Percentiles rank a stretch among this genome's conserved stretches.
Evolutionary conservation across 345 rosid species (phyloP).

Genomic region (Moricandia moricandioides): DNA sequence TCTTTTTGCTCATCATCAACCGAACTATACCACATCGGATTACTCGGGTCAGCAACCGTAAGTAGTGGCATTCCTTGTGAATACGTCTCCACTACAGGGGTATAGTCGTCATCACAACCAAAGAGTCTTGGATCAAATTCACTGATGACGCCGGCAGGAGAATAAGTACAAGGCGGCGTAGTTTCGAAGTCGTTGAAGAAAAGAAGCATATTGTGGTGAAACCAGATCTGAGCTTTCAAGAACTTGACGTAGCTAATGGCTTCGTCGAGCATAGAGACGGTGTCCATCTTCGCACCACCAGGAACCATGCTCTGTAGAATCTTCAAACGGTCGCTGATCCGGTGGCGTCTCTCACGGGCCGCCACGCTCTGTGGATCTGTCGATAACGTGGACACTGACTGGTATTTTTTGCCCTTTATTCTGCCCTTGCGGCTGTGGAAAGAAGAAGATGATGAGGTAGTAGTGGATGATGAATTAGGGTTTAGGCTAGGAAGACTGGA

Average conservation of each 20-base stretch:
- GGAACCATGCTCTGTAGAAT: conserved; percentile 81
- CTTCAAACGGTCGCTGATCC: conserved; percentile 86
- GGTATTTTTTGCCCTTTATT: conserved; percentile 17
- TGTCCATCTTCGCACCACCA: conserved; percentile 86
- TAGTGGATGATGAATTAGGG: conserved; percentile 31
- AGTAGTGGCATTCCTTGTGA: conserved; percentile 19
- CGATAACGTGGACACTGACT: conserved; percentile 47
- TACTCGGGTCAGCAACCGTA: conserved; percentile 9
- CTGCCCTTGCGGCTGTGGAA: conserved; percentile 24
- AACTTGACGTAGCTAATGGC: conserved; percentile 89
- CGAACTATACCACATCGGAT: conserved; percentile 19
- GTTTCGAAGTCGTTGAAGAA: conserved; percentile 11
- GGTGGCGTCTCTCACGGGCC: conserved; percentile 79
- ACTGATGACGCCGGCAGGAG: neutral
- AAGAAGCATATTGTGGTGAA: conserved; percentile 57
- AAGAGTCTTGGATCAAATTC: conserved; percentile 3
- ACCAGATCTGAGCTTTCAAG: conserved; percentile 69
- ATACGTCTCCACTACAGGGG: conserved; percentile 12
- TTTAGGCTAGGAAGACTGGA: neutral
- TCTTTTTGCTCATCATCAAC: conserved; percentile 5
- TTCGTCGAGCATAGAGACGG: conserved; percentile 85
- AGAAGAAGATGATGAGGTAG: conserved; percentile 45
- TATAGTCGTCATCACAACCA: conserved; percentile 11
- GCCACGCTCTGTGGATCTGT: conserved; percentile 93
- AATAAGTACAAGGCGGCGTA: conserved; percentile 9